Conservation (phyloP, 768 basidiomycete genomes). For the Amanita rubescens region DNA sequence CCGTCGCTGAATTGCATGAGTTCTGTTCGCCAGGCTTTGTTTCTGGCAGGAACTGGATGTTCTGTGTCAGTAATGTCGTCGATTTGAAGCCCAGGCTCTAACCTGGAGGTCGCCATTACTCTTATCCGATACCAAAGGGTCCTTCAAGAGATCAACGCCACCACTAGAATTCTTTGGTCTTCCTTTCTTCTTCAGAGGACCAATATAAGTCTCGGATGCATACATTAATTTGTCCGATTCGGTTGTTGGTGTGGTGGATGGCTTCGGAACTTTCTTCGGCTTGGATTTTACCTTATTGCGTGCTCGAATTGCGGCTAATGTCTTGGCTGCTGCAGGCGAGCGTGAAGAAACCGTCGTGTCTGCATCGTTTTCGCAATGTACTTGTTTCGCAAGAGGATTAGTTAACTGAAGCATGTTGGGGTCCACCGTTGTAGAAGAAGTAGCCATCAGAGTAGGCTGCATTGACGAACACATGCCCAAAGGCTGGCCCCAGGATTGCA, state of each 20-base stretch:
- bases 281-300: conserved; percentile 15
- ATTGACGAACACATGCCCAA: background rate
- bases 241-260: conserved; percentile 26
- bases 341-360: background rate
- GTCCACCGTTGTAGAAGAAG: conserved; percentile 1
- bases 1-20: background rate
- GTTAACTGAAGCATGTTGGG: background rate
- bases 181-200: conserved; percentile 39
- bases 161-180: conserved; percentile 19
- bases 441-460: conserved; percentile 9
- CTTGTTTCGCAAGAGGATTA: background rate
- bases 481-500: conserved; percentile 23
- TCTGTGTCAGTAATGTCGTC: background rate
- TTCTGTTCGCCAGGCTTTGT: background rate
- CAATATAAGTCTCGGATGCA: conserved; percentile 34
- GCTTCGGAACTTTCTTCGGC: conserved; percentile 21
- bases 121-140: background rate
- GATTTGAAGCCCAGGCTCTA: background rate
- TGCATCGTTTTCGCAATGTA: background rate
- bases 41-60: background rate
- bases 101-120: background rate
- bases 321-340: conserved; percentile 10
- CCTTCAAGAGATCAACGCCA: background rate
- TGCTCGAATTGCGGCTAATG: background rate
- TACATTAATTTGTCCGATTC: conserved; percentile 37